These are phyloP conservation scores for Puya raimondii DNA, from an alignment of 176 grass and related monocot genomes.

Conservation along the genomic window DNA sequence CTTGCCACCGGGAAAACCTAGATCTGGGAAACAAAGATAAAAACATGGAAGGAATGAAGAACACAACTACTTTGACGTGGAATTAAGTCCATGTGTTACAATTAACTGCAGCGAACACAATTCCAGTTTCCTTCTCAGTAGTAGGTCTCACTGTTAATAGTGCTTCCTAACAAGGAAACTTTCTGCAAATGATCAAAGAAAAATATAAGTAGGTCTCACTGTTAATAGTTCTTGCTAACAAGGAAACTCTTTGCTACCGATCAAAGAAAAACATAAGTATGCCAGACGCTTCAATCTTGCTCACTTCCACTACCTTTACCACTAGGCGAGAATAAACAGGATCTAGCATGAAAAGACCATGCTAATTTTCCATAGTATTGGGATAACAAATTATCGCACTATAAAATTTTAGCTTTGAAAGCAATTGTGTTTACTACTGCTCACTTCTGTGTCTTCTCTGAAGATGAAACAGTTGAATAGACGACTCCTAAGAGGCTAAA, in stretches of 20 bases:
- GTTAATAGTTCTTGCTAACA: not conserved
- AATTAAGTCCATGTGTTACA: not conserved
- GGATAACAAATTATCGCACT: not conserved
- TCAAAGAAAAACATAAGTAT: too few relatives aligned
- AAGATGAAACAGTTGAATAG: not conserved
- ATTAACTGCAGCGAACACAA: not conserved
- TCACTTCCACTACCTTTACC: conserved; percentile 4
- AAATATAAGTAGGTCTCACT: not conserved
- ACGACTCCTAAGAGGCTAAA: not conserved
- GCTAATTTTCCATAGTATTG: not conserved
- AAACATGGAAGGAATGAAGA: not conserved
- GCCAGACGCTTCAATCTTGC: not conserved
- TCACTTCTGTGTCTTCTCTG: not conserved
- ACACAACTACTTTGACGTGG: not conserved
- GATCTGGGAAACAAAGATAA: conserved; percentile 62
- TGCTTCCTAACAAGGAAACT: not conserved
- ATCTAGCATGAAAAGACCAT: not conserved
- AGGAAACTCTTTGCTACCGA: too few relatives aligned
- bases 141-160: not conserved
- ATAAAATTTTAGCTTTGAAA: not conserved
- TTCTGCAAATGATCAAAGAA: too few relatives aligned
- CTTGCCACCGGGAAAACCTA: conserved; percentile 86
- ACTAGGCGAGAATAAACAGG: not conserved
- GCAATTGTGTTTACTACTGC: not conserved
- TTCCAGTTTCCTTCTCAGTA: not conserved